Evolutionary conservation across 345 rosid species (phyloP).

Genomic region (Turnera subulata): DNA sequence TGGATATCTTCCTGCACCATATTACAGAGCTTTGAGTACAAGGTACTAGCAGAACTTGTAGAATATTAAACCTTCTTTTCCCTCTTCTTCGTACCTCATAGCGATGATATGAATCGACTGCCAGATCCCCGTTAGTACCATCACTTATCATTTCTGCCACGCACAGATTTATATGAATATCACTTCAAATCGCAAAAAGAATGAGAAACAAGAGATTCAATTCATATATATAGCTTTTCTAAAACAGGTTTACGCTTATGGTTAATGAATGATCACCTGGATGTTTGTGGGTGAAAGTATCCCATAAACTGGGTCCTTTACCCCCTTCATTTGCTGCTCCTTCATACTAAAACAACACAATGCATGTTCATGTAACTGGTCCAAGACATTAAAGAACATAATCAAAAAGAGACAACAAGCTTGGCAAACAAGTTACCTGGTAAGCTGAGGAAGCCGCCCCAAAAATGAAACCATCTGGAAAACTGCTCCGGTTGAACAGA

Average conservation of each 20-base stretch:
- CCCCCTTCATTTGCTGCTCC: conserved; percentile 21
- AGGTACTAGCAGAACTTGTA: neutral
- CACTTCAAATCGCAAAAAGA: neutral
- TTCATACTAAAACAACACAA: conserved; percentile 2
- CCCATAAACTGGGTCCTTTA: conserved; percentile 17
- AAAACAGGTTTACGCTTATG: neutral
- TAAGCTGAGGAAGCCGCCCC: conserved; percentile 26
- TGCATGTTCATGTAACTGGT: no score
- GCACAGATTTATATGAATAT: no score
- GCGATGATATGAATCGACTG: conserved; percentile 36
- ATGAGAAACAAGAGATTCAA: neutral
- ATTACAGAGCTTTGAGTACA: neutral
- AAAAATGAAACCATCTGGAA: conserved; percentile 18
- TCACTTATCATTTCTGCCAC: conserved; percentile 21
- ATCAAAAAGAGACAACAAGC: neutral
- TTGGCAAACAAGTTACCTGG: conserved; percentile 8
- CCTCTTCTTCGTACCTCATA: conserved; percentile 21
- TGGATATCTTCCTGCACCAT: conserved; percentile 23
- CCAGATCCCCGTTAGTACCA: conserved; percentile 16
- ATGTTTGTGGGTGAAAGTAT: conserved; percentile 4
- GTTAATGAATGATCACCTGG: conserved; percentile 7
- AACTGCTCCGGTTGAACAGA: conserved; percentile 13
- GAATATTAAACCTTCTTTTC: neutral
- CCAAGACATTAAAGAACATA: neutral
- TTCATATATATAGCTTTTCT: neutral